phyloP scores from a whole-genome alignment of 768 basidiomycete genomes.

The Filobasidium floriforme region DNA sequence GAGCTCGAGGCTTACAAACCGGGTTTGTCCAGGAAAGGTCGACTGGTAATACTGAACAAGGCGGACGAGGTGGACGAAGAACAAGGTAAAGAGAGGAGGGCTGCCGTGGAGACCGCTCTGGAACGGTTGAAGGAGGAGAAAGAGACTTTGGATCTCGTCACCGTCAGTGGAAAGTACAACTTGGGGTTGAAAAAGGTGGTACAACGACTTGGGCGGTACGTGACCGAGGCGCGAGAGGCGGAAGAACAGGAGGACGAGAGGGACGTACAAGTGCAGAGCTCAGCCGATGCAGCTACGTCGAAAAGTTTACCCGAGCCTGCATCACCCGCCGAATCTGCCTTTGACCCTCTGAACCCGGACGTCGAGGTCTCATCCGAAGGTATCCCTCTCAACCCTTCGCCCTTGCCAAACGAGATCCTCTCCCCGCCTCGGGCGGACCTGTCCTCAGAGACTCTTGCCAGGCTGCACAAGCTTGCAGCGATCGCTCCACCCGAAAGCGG shows the following conservation, averaged over 20 bases:
- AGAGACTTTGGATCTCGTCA: slow-evolving; percentile 56
- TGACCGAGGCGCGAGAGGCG: slow-evolving; percentile 39
- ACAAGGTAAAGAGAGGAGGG: slow-evolving; percentile 28
- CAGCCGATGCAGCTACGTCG: background rate
- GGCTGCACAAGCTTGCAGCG: slow-evolving; percentile 19
- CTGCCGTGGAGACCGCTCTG: slow-evolving; percentile 46
- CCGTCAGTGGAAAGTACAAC: slow-evolving; percentile 75
- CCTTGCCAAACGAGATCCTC: slow-evolving; percentile 14
- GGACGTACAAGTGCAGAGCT: background rate
- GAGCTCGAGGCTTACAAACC: slow-evolving; percentile 70
- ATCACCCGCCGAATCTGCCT: background rate
- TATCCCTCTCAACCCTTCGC: slow-evolving; percentile 7
- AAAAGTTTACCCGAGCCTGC: background rate
- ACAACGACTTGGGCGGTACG: slow-evolving; percentile 59
- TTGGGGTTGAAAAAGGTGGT: slow-evolving; percentile 71
- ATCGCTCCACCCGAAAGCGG: slow-evolving; percentile 13
- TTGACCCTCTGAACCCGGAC: slow-evolving; percentile 19
- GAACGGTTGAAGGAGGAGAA: slow-evolving; percentile 55
- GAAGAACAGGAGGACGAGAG: background rate
- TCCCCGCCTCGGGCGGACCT: slow-evolving; percentile 11
- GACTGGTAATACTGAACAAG: slow-evolving; percentile 88
- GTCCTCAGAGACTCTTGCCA: background rate
- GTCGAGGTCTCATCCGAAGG: slow-evolving; percentile 8
- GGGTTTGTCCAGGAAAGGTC: slow-evolving; percentile 67
- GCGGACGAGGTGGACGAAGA: slow-evolving; percentile 67